Evolutionary conservation across 768 basidiomycete species (phyloP), one percentile per base, ranked within the genome.

Genomic region (Leccinum uliginosum): DNA sequence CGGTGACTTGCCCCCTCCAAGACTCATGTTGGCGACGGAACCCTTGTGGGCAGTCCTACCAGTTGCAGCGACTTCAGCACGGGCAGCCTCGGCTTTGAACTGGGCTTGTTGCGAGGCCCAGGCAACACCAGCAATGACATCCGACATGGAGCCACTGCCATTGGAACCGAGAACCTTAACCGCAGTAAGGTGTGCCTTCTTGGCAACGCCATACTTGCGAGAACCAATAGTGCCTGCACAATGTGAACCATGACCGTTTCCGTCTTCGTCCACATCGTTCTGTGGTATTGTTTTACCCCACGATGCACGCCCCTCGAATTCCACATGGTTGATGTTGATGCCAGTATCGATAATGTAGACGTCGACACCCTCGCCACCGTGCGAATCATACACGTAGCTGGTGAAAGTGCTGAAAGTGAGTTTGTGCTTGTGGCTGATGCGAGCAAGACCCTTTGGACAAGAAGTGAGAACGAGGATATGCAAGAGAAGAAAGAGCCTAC

Each of bases 141-240:
- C 95, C 44, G 87, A 85, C 95, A 98, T 97, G 55, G 87, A 81
- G 8, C 97, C 97, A 61, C 88, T 91, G 34, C 97, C 97, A 64
- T 95, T 91, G 49, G 88, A 85, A n/a, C 94, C 93, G 48, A 98
- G 83, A 19, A 93, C 91, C 78, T 95, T 96, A 73, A 96, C 93
- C 32, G 93, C 93, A 61, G 89, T 79, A 62, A 96, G 80, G 59
- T 91, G 81, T 54, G 94, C 96, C 59, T 81, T 81, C 85, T 99
- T 98, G 51, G 97, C 94, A 46, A 99, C 93, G 74, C 97, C 97
- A 67, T 93, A 98, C 74, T 86, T 90, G 66, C 77, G 75, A 5
- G 91, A 93, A n/a, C 87, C 97, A 62, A 98, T 95, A 29, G 95
- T 99, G 53, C 95, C 95, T 47, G 95, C 94, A 63, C 93, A 95